Evolutionary conservation across 2,329 filamentous ascomycete genomes (phyloP).

Genomic region (Plectosphaerella cucumerina): DNA sequence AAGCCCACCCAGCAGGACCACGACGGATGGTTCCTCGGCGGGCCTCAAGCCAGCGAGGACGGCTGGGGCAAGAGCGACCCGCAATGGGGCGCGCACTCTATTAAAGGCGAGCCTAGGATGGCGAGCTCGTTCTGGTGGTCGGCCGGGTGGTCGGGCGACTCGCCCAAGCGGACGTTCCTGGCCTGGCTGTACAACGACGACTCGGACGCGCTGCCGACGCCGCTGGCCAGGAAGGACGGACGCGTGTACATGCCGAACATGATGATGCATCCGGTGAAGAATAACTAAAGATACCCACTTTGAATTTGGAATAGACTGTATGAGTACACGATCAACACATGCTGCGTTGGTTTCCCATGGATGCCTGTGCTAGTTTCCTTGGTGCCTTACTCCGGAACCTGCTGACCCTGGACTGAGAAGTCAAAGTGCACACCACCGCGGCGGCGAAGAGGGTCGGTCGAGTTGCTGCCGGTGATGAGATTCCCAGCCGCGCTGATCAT

Average conservation of each 20-base stretch:
- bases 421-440: neutral
- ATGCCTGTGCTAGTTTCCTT: too few species aligned
- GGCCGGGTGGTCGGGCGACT: slow-evolving; percentile 21
- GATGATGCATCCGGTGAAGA: slow-evolving; percentile 32
- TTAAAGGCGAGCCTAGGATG: neutral
- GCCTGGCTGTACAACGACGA: slow-evolving; percentile 23
- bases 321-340: too few species aligned
- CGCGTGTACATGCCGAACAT: slow-evolving; percentile 28
- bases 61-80: neutral
- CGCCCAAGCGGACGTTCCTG: slow-evolving; percentile 18
- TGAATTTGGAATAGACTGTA: neutral
- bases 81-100: neutral
- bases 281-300: neutral
- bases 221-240: slow-evolving; percentile 22
- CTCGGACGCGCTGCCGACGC: slow-evolving; percentile 17
- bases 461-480: slow-evolving; percentile 1
- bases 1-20: slow-evolving; percentile 16
- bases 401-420: neutral
- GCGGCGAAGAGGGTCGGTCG: neutral
- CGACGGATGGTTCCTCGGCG: slow-evolving; percentile 2
- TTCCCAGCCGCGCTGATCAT: slow-evolving; percentile 4
- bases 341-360: too few species aligned
- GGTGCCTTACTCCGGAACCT: too few species aligned
- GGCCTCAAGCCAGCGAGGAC: slow-evolving; percentile 8
- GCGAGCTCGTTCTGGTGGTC: slow-evolving; percentile 26